Percentiles rank a stretch among this genome's conserved stretches.
These are phyloP conservation scores for Macroventuria anomochaeta DNA, from an alignment of 2,329 filamentous ascomycete species.

Conservation along the genomic window DNA sequence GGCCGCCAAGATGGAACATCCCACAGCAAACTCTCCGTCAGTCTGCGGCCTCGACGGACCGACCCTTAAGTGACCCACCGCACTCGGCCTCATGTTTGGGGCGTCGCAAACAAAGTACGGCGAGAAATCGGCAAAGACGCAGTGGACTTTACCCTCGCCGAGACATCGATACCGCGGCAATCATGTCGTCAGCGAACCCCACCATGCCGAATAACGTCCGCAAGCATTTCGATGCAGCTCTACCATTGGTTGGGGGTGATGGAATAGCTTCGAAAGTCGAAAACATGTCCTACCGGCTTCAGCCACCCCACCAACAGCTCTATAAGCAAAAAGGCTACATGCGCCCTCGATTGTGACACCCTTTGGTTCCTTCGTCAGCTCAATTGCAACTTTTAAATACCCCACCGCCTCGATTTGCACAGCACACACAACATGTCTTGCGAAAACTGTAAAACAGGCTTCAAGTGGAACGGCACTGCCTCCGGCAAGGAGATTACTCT, in stretches of 20 bases:
- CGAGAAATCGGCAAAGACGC: slow-evolving; percentile 1
- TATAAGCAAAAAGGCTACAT: slow-evolving; percentile 7
- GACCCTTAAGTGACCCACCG: background rate
- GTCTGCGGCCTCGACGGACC: too few relatives aligned
- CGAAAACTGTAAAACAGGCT: slow-evolving; percentile 48
- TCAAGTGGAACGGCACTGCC: slow-evolving; percentile 49
- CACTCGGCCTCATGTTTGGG: background rate
- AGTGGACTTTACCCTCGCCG: background rate
- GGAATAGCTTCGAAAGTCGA: slow-evolving; percentile 5
- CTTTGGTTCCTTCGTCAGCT: background rate
- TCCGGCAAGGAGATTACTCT: slow-evolving; percentile 49
- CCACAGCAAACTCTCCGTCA: too few relatives aligned
- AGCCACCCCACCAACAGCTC: slow-evolving; percentile 15
- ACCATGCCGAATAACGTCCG: slow-evolving; percentile 3
- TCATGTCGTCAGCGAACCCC: slow-evolving; percentile 6
- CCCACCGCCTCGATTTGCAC: too few relatives aligned
- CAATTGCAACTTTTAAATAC: background rate
- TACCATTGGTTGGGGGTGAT: slow-evolving; percentile 5
- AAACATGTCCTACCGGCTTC: slow-evolving; percentile 1
- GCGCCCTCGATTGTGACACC: background rate
- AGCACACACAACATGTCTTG: slow-evolving; percentile 34
- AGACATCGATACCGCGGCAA: background rate
- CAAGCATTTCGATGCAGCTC: background rate
- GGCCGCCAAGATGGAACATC: too few relatives aligned
- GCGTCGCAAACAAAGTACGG: slow-evolving; percentile 1